These are phyloP conservation scores for Scheffersomyces insectosa DNA, from an alignment of 1,139 yeast species.

Conservation along the genomic window DNA sequence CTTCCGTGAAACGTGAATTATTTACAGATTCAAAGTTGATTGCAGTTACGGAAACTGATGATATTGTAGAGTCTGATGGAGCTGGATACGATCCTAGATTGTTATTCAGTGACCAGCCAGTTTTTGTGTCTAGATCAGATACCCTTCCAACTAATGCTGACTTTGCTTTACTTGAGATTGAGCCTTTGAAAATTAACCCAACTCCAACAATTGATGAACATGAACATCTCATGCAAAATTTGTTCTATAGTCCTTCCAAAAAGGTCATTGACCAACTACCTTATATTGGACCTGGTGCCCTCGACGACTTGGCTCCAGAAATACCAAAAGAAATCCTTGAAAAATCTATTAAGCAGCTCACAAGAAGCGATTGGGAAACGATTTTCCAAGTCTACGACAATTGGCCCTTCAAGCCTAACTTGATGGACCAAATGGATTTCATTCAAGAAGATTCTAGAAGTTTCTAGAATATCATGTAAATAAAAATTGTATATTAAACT, in stretches of 20 bases:
- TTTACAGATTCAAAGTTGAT: constrained; percentile 54
- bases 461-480: constrained; percentile 6
- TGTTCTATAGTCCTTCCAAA: constrained; percentile 55
- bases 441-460: constrained; percentile 19
- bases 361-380: constrained; percentile 51
- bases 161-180: constrained; percentile 56
- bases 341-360: constrained; percentile 50
- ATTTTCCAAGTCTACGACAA: constrained; percentile 54
- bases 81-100: constrained; percentile 39
- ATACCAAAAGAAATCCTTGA: constrained; percentile 39
- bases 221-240: constrained; percentile 66
- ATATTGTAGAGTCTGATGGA: constrained; percentile 26
- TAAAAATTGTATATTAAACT: neutral
- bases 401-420: constrained; percentile 87
- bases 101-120: constrained; percentile 40
- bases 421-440: constrained; percentile 21
- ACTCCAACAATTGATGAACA: constrained; percentile 50
- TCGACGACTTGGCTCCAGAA: constrained; percentile 50
- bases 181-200: constrained; percentile 40
- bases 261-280: constrained; percentile 51
- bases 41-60: constrained; percentile 41
- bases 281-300: constrained; percentile 81
- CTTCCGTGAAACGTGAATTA: constrained; percentile 61
- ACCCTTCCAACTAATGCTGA: constrained; percentile 27
- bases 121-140: constrained; percentile 23